Conservation (phyloP, 306 rosid genomes). For the Phaseolus lunatus region DNA sequence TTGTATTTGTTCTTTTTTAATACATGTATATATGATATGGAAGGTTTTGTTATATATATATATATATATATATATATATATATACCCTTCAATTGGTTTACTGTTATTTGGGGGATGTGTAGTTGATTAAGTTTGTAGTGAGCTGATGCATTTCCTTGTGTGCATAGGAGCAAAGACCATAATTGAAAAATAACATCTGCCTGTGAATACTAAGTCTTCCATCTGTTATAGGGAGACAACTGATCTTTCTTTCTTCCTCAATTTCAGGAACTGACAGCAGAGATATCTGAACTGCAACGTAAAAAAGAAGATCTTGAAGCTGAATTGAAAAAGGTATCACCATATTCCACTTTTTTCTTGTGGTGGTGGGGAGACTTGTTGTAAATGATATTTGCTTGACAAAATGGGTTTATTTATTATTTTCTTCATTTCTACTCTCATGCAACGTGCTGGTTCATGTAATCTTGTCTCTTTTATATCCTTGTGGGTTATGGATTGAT, state of each 20-base stretch:
- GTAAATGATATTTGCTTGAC: background rate
- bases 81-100: background rate
- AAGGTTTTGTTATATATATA: no score
- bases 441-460: background rate
- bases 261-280: conserved; percentile 76
- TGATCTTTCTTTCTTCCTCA: conserved; percentile 35
- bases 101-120: background rate
- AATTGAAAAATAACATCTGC: conserved; percentile 14
- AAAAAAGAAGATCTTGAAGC: conserved; percentile 91
- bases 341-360: background rate
- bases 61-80: no score
- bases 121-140: background rate
- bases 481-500: background rate
- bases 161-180: conserved; percentile 28
- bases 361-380: background rate
- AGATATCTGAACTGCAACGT: conserved; percentile 81
- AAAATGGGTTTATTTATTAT: conserved; percentile 12
- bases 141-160: conserved; percentile 23
- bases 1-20: background rate
- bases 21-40: background rate
- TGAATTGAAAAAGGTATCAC: conserved; percentile 79
- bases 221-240: conserved; percentile 36
- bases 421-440: conserved; percentile 33
- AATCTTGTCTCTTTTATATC: conserved; percentile 11
- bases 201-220: conserved; percentile 35